phyloP scores from a whole-genome alignment of 2,329 filamentous ascomycete species.

The Curvularia hawaiiensis region DNA sequence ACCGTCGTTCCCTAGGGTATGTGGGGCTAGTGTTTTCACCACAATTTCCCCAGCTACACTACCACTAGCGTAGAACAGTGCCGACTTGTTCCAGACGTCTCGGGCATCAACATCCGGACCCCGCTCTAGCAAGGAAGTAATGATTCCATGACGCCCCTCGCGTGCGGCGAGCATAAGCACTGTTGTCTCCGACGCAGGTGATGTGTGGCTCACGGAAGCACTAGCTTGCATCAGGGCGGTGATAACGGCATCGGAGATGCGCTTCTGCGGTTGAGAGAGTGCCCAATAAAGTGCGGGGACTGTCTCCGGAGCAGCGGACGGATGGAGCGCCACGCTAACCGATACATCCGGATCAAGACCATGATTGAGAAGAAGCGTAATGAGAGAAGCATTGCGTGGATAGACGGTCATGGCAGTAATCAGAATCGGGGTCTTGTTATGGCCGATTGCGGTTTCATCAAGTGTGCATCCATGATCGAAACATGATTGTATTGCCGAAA shows the following conservation, averaged over 20 bases:
- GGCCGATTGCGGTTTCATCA: slow-evolving; percentile 26
- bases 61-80: slow-evolving; percentile 66
- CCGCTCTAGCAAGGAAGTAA: slow-evolving; percentile 61
- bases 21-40: slow-evolving; percentile 57
- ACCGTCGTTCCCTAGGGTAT: slow-evolving; percentile 66
- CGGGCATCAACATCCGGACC: slow-evolving; percentile 65
- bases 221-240: slow-evolving; percentile 60
- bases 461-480: slow-evolving; percentile 54
- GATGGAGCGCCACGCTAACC: slow-evolving; percentile 52
- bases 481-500: slow-evolving; percentile 58
- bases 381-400: slow-evolving; percentile 29
- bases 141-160: slow-evolving; percentile 61
- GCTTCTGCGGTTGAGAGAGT: slow-evolving; percentile 66
- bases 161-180: slow-evolving; percentile 66
- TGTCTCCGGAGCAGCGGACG: slow-evolving; percentile 58
- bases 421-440: slow-evolving; percentile 26
- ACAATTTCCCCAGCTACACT: slow-evolving; percentile 37
- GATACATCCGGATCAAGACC: slow-evolving; percentile 50
- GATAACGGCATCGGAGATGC: slow-evolving; percentile 64
- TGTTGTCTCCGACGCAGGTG: slow-evolving; percentile 58
- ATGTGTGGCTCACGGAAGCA: slow-evolving; percentile 64
- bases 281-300: slow-evolving; percentile 66
- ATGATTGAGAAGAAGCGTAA: slow-evolving; percentile 28
- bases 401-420: slow-evolving; percentile 35
- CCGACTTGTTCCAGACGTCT: slow-evolving; percentile 63